These are phyloP conservation scores for Allomyces macrogynus DNA, from an alignment of 192 early-diverging fungal species.

Conservation along the genomic window DNA sequence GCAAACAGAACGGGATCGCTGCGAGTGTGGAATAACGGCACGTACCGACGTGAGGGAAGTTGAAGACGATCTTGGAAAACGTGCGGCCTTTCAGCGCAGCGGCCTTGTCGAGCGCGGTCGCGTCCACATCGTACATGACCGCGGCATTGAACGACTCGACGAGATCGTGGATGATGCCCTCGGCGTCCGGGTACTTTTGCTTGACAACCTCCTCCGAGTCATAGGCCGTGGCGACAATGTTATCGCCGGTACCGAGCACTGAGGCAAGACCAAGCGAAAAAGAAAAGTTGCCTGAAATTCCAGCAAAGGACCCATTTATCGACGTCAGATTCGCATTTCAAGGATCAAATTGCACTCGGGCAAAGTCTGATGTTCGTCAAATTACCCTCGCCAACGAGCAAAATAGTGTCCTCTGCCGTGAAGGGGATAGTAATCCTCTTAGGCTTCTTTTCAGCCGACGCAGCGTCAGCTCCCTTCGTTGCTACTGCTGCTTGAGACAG, in stretches of 20 bases:
- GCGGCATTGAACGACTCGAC: constrained; percentile 31
- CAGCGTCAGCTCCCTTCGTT: neutral
- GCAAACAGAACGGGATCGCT: neutral
- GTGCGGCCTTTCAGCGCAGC: constrained; percentile 28
- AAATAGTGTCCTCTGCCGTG: constrained; percentile 4
- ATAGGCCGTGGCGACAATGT: constrained; percentile 50
- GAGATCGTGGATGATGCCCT: constrained; percentile 40
- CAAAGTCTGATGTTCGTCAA: no score
- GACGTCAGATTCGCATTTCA: no score
- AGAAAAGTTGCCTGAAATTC: constrained; percentile 60
- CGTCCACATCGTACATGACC: constrained; percentile 61
- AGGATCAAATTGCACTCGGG: no score
- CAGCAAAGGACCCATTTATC: no score
- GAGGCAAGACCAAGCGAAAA: constrained; percentile 55
- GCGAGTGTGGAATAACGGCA: neutral
- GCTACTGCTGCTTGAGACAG: no score
- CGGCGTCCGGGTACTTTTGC: constrained; percentile 59
- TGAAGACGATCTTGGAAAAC: constrained; percentile 79
- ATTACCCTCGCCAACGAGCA: neutral
- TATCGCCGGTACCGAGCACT: constrained; percentile 29
- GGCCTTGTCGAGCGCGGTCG: constrained; percentile 36
- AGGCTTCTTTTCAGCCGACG: constrained; percentile 1
- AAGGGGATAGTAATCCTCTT: constrained; percentile 2
- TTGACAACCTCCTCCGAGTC: constrained; percentile 43
- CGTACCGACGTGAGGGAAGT: constrained; percentile 83